A percentile compares a stretch with the other conserved stretches of the same genome.
These are phyloP conservation scores for Backusella macrospora DNA, from an alignment of 192 early-diverging fungal species.

Conservation along the genomic window DNA sequence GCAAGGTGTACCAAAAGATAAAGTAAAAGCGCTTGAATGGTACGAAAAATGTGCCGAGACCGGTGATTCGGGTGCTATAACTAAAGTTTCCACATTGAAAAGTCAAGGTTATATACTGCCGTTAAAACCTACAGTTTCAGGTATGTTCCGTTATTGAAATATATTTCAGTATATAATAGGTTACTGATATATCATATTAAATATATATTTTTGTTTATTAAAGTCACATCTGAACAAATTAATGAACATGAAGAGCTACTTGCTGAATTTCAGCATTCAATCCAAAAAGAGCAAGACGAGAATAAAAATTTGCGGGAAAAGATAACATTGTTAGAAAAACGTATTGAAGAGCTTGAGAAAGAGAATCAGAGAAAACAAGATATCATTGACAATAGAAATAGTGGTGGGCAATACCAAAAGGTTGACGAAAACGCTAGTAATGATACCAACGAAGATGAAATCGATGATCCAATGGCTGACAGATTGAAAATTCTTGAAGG, in stretches of 20 bases:
- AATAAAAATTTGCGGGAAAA: not conserved
- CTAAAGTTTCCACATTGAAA: not conserved
- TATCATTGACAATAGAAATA: not conserved
- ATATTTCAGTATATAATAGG: not conserved
- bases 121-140: not conserved
- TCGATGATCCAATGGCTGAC: not conserved
- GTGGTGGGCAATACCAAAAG: not conserved
- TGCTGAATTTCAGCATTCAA: not conserved
- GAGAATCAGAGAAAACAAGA: not conserved
- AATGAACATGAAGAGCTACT: not conserved
- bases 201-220: not conserved
- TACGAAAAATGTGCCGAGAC: not conserved
- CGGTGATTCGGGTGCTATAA: not conserved
- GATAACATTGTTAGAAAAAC: not conserved
- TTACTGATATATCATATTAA: not conserved
- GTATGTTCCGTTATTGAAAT: not conserved
- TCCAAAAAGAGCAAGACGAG: conserved; percentile 7
- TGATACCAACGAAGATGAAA: not conserved
- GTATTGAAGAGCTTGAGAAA: not conserved
- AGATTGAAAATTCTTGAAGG: not conserved
- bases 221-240: not conserved
- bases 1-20: not conserved
- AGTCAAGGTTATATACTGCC: not conserved
- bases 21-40: not conserved
- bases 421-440: not conserved